These are phyloP conservation scores for Hortaea sp. DNA, from an alignment of 2,329 filamentous ascomycete species.

Conservation along the genomic window DNA sequence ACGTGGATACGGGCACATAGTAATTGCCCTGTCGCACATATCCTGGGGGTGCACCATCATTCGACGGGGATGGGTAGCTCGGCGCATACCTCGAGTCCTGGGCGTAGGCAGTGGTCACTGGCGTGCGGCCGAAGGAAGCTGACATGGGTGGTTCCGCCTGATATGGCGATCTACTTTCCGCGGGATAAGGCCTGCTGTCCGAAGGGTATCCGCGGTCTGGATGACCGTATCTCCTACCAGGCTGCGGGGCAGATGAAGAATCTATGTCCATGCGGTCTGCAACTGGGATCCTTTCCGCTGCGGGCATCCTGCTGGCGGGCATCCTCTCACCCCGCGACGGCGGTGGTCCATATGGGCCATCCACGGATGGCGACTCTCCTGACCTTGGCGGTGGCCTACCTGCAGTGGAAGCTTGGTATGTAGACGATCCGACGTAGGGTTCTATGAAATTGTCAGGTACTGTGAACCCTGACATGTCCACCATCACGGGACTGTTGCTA, in stretches of 20 bases:
- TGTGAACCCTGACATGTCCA: conserved; percentile 32
- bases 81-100: conserved; percentile 23
- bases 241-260: conserved; percentile 9
- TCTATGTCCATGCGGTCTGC: conserved; percentile 19
- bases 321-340: conserved; percentile 5
- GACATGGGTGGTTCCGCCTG: conserved; percentile 15
- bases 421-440: conserved; percentile 22
- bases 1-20: conserved; percentile 21
- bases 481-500: conserved; percentile 33
- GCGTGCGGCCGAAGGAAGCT: conserved; percentile 15
- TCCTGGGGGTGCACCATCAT: conserved; percentile 23
- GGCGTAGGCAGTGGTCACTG: conserved; percentile 15
- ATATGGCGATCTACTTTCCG: conserved; percentile 12
- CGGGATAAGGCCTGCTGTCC: conserved; percentile 8
- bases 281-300: conserved; percentile 6
- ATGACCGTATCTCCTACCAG: conserved; percentile 10
- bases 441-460: conserved; percentile 24
- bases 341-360: conserved; percentile 20
- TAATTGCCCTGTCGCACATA: conserved; percentile 25
- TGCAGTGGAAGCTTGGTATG: conserved; percentile 35
- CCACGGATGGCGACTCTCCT: conserved; percentile 25
- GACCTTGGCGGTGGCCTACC: conserved; percentile 31
- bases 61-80: conserved; percentile 15
- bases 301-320: conserved; percentile 4
- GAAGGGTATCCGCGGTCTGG: conserved; percentile 6